phyloP scores from a whole-genome alignment of 2,329 filamentous ascomycete genomes.

The Scytalidium lignicola region DNA sequence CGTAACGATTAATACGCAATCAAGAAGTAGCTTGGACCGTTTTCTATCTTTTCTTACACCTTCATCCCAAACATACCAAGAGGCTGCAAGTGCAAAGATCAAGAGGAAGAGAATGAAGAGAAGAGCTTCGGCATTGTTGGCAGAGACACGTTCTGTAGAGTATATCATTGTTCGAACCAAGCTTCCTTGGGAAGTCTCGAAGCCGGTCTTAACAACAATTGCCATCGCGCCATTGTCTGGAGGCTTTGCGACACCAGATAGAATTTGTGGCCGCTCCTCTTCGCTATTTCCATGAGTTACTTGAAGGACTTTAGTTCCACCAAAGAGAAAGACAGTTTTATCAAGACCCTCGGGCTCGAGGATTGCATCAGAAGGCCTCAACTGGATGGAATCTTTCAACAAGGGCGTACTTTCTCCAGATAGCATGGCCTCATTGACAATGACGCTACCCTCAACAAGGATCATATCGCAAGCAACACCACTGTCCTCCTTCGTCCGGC shows the following conservation, averaged over 20 bases:
- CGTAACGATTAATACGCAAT: constrained; percentile 96
- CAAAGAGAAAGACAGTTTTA: constrained; percentile 95
- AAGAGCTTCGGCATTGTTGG: constrained; percentile 94
- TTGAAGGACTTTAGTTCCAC: constrained; percentile 95
- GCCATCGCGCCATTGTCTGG: constrained; percentile 93
- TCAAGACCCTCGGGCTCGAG: constrained; percentile 89
- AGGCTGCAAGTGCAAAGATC: constrained; percentile 92
- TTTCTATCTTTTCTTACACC: constrained; percentile 93
- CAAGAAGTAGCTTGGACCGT: constrained; percentile 91
- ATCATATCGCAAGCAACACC: constrained; percentile 98
- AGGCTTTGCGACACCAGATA: constrained; percentile 73
- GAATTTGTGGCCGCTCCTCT: constrained; percentile 65
- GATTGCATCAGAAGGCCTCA: constrained; percentile 73
- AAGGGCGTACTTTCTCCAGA: constrained; percentile 97
- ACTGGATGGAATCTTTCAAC: constrained; percentile 90
- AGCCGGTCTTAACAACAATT: constrained; percentile 93
- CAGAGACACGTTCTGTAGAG: constrained; percentile 97
- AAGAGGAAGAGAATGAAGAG: constrained; percentile 96
- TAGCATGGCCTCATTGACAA: constrained; percentile 99
- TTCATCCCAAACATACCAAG: constrained; percentile 98
- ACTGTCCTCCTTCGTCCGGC: constrained; percentile 91
- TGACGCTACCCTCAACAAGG: constrained; percentile 87
- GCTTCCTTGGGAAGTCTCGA: constrained; percentile 97
- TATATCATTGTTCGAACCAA: constrained; percentile 99
- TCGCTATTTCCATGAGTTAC: constrained; percentile 81